A percentile compares a stretch with the other conserved stretches of the same genome.
Conservation (phyloP, 495 filamentous ascomycete genomes). For the Entonaema liquescens region DNA sequence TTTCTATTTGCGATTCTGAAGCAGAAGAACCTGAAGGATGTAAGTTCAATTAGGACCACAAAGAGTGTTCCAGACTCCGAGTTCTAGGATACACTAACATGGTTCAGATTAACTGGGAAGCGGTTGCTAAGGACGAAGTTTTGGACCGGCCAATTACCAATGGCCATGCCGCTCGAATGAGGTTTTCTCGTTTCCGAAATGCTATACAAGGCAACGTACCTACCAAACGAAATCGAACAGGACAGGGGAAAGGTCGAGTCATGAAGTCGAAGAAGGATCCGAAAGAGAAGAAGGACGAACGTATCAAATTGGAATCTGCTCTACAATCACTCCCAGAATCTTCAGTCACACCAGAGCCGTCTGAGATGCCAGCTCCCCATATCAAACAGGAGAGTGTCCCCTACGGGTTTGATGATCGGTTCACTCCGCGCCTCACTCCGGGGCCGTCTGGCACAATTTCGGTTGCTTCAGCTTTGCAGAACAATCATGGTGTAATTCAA, state of each 20-base stretch:
- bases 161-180: constrained; percentile 84
- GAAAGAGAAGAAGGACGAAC: constrained; percentile 43
- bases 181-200: constrained; percentile 73
- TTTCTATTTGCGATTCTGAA: constrained; percentile 81
- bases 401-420: constrained; percentile 30
- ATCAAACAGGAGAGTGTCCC: constrained; percentile 50
- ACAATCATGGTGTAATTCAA: constrained; percentile 39
- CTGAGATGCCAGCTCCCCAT: constrained; percentile 30
- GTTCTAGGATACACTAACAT: constrained; percentile 9
- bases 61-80: background rate
- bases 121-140: constrained; percentile 65
- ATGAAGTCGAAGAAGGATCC: constrained; percentile 55
- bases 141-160: constrained; percentile 71
- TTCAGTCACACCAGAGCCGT: constrained; percentile 13
- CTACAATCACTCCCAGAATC: constrained; percentile 30
- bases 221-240: constrained; percentile 50
- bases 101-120: constrained; percentile 75
- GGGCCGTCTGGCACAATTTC: constrained; percentile 27
- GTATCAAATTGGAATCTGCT: constrained; percentile 41
- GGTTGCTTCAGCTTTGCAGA: constrained; percentile 4
- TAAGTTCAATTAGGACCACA: constrained; percentile 49
- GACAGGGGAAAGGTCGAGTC: constrained; percentile 45
- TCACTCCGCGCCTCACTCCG: constrained; percentile 44
- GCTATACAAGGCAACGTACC: constrained; percentile 54
- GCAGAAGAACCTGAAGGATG: constrained; percentile 77